A percentile compares a stretch with the other conserved stretches of the same genome.
phyloP scores from a whole-genome alignment of 2,329 filamentous ascomycete species.

The Calonectria montana region DNA sequence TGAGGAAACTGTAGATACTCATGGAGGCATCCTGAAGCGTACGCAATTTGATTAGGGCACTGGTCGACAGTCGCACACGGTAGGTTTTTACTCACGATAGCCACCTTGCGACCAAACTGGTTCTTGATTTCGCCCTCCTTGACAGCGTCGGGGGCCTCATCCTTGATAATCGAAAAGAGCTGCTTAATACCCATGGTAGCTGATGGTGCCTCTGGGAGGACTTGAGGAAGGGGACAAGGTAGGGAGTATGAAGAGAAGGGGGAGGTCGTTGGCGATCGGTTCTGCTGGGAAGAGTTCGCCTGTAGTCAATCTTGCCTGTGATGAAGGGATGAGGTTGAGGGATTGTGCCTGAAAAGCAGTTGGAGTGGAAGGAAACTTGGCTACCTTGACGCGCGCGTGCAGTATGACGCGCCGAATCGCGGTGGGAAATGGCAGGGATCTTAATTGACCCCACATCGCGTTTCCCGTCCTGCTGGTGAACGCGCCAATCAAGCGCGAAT shows the following conservation, averaged over 20 bases:
- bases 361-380: conserved; percentile 25
- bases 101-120: conserved; percentile 97
- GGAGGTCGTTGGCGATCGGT: not conserved
- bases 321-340: not conserved
- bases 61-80: not conserved
- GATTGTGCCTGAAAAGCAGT: conserved; percentile 9
- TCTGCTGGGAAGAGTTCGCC: not conserved
- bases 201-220: conserved; percentile 8
- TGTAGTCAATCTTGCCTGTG: not conserved
- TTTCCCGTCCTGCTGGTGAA: not conserved
- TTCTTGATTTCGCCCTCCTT: conserved; percentile 99
- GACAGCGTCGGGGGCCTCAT: conserved; percentile 94
- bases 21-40: conserved; percentile 72
- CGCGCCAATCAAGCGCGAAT: not conserved
- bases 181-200: conserved; percentile 74
- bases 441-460: conserved; percentile 46
- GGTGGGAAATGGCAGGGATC: conserved; percentile 39
- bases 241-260: not conserved
- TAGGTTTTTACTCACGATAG: conserved; percentile 76
- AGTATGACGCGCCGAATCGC: conserved; percentile 47
- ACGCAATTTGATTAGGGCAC: conserved; percentile 17
- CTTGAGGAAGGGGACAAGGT: not conserved
- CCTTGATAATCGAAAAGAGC: conserved; percentile 84
- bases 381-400: conserved; percentile 37
- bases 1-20: conserved; percentile 99